phyloP scores from a whole-genome alignment of 2,329 filamentous ascomycete species.

The Phialophora verrucosa region DNA sequence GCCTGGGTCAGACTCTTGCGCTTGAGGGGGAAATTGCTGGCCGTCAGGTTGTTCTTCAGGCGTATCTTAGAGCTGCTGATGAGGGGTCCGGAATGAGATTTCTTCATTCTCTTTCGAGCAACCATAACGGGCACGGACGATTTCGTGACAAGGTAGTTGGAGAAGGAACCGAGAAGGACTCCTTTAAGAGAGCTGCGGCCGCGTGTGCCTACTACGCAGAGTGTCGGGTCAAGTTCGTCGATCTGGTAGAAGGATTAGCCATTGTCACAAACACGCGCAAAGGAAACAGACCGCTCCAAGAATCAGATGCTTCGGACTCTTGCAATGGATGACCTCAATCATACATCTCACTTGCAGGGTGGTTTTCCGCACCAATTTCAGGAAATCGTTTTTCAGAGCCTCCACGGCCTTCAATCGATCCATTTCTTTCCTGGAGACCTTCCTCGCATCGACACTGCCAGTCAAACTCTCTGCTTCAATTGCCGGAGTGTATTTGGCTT shows the following conservation, averaged over 20 bases:
- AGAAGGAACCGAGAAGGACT: slow-evolving; percentile 93
- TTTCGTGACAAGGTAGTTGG: slow-evolving; percentile 96
- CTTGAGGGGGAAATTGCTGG: slow-evolving; percentile 32
- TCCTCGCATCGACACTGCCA: slow-evolving; percentile 56
- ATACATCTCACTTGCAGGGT: slow-evolving; percentile 90
- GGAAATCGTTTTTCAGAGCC: slow-evolving; percentile 80
- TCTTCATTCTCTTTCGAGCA: slow-evolving; percentile 84
- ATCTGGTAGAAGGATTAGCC: slow-evolving; percentile 60
- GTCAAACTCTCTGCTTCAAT: slow-evolving; percentile 48
- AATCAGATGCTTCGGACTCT: slow-evolving; percentile 93
- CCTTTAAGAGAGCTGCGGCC: slow-evolving; percentile 92
- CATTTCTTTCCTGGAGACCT: slow-evolving; percentile 69
- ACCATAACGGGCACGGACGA: slow-evolving; percentile 98
- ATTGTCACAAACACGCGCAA: slow-evolving; percentile 9
- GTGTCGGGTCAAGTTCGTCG: slow-evolving; percentile 85
- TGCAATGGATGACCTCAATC: slow-evolving; percentile 97
- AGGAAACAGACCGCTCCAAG: slow-evolving; percentile 74
- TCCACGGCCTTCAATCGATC: slow-evolving; percentile 82
- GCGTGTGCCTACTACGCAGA: slow-evolving; percentile 90
- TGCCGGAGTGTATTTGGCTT: slow-evolving; percentile 44
- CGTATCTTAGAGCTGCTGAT: slow-evolving; percentile 64
- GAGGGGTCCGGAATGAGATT: slow-evolving; percentile 69
- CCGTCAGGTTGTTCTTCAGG: slow-evolving; percentile 76
- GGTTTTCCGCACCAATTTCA: slow-evolving; percentile 88
- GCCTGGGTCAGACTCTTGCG: slow-evolving; percentile 39